Conservation (phyloP, 164 flowering plant genomes). For the Berberis vulgaris region DNA sequence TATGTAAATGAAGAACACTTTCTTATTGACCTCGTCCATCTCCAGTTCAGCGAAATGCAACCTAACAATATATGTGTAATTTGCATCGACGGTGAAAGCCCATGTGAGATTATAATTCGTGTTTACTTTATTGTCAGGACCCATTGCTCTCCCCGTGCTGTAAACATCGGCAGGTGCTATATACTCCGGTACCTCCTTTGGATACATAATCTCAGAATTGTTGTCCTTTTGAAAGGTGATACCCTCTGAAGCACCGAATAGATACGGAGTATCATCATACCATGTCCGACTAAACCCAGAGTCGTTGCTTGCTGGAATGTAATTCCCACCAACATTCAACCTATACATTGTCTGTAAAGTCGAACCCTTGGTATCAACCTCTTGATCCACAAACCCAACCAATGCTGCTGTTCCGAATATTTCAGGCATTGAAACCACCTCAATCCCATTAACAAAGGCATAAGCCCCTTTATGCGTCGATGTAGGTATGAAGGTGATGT, state of each 20-base stretch:
- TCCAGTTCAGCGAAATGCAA: constrained; percentile 60
- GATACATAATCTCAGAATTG: constrained; percentile 22
- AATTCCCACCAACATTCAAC: constrained; percentile 74
- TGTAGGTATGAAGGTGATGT: constrained; percentile 48
- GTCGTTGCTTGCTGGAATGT: constrained; percentile 50
- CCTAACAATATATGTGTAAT: constrained; percentile 58
- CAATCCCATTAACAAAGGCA: constrained; percentile 81
- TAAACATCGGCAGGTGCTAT: constrained; percentile 59
- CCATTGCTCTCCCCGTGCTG: constrained; percentile 50
- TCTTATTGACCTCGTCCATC: constrained; percentile 32
- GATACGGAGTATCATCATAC: constrained; percentile 68
- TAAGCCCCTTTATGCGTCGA: constrained; percentile 23
- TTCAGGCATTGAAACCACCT: constrained; percentile 47
- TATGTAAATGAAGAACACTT: constrained; percentile 51
- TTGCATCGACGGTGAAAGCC: constrained; percentile 53
- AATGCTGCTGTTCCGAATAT: constrained; percentile 31
- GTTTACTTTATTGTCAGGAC: constrained; percentile 33
- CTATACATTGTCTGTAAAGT: constrained; percentile 56
- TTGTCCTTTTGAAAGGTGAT: constrained; percentile 24
- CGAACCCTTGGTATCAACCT: constrained; percentile 15
- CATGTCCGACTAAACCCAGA: constrained; percentile 51
- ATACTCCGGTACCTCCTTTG: constrained; percentile 18
- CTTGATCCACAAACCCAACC: constrained; percentile 37
- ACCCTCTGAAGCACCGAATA: constrained; percentile 44
- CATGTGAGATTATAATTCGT: constrained; percentile 60